Base-by-base conservation (phyloP, 2,329 filamentous ascomycete species). In the Chaetomiaceae sp. region DNA sequence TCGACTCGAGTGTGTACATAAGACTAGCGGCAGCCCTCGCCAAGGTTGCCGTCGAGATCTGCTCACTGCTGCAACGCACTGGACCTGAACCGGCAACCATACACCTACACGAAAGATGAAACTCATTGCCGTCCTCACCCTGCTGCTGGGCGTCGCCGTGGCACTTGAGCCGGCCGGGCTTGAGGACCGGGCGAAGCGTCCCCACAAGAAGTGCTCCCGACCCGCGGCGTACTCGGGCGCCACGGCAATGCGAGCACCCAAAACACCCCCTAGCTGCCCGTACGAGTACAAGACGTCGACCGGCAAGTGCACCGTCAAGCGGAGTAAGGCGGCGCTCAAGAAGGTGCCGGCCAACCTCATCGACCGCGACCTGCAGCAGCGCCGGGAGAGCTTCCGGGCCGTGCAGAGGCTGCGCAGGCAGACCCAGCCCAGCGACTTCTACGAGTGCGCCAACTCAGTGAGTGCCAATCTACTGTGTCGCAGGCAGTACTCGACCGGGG, bases 401-500 rank as follows among this genome's bases (percentile, higher is more conserved):
- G 34, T 52, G 9, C 53, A 49, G 20, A 55, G 51, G n/a, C 48
- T 56, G 11, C 54, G 55, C 27, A 49, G 54, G 30, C 56, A 59
- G 42, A 22, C 45, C 30, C 40, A 52, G 18, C 50, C 58, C 14
- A 50, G 50, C 17, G 62, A 64, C 47, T 66, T 66, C 41, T 67
- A 58, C 29, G 64, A 66, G 50, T 67, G 65, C 45, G 53, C 55
- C 17, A 59, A 56, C 44, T 47, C 60, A 29, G 64, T 67, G 60
- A 27, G 60, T 50, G 18, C 20, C 10, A n/a, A 17, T 22, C 32
- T 20, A 26, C 19, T 17, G 17, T 26, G 19, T 29, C 17, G 9
- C 30, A 24, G 9, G 22, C n/a, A n/a, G n/a, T n/a, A n/a, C n/a
- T n/a, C n/a, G n/a, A n/a, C n/a, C n/a, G n/a, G n/a, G n/a, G n/a